Percentiles rank a stretch among this genome's conserved stretches.
These are phyloP conservation scores for Xylaria sp. DNA, from an alignment of 2,329 filamentous ascomycete genomes.

Conservation along the genomic window DNA sequence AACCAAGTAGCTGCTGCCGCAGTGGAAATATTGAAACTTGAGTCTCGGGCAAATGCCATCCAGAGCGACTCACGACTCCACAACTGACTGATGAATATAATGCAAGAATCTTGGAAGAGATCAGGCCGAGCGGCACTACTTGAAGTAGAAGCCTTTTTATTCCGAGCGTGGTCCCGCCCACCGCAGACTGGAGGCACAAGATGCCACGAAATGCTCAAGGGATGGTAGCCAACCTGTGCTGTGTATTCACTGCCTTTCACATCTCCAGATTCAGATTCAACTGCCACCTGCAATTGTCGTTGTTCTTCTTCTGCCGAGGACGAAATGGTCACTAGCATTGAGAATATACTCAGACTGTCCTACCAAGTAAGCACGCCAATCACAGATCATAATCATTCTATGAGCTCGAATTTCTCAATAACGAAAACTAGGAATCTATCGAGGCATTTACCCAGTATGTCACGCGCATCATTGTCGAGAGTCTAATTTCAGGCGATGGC, in stretches of 20 bases:
- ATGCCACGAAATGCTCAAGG: conserved; percentile 33
- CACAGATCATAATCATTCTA: neutral
- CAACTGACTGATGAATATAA: conserved; percentile 5
- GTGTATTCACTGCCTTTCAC: conserved; percentile 29
- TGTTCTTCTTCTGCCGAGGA: conserved; percentile 32
- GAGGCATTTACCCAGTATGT: conserved; percentile 39
- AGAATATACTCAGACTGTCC: conserved; percentile 46
- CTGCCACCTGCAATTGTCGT: conserved; percentile 25
- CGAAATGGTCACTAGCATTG: conserved; percentile 44
- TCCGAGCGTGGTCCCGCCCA: conserved; percentile 25
- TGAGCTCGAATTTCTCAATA: neutral
- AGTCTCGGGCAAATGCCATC: neutral
- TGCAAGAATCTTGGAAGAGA: conserved; percentile 29
- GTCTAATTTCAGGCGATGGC: conserved; percentile 29
- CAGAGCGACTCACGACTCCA: conserved; percentile 21
- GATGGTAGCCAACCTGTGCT: conserved; percentile 26
- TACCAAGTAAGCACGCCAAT: conserved; percentile 41
- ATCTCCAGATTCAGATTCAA: neutral
- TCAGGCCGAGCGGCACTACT: neutral
- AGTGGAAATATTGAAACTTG: neutral
- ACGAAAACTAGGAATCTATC: conserved; percentile 35
- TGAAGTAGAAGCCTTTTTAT: neutral
- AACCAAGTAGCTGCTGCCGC: conserved; percentile 17
- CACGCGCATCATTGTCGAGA: conserved; percentile 34
- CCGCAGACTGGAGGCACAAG: conserved; percentile 35